Percentiles rank a stretch among this genome's conserved stretches.
These are phyloP conservation scores for Phoma sp. DNA, from an alignment of 2,329 filamentous ascomycete species.

Conservation along the genomic window DNA sequence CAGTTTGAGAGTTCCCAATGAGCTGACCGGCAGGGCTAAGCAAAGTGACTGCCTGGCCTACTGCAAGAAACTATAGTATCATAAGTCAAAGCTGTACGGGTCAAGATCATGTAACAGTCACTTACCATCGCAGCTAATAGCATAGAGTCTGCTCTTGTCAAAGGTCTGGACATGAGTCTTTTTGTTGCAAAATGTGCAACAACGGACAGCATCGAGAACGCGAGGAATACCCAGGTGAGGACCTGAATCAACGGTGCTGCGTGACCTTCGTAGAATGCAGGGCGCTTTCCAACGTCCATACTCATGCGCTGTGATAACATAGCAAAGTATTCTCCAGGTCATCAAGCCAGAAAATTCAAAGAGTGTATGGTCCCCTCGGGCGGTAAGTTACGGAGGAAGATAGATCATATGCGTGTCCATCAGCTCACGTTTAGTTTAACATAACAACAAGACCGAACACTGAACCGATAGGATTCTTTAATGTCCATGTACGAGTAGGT, in stretches of 20 bases:
- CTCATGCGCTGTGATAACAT: neutral
- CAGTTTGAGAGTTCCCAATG: neutral
- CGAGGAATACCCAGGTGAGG: neutral
- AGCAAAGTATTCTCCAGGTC: no score
- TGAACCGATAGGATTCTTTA: no score
- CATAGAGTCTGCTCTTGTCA: neutral
- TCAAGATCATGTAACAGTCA: neutral
- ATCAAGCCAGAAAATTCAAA: no score
- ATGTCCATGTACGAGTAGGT: no score
- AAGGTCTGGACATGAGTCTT: neutral
- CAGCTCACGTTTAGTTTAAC: no score
- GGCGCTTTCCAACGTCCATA: neutral
- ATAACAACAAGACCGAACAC: no score
- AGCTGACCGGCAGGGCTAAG: neutral
- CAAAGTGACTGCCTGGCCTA: neutral
- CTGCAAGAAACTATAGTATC: neutral
- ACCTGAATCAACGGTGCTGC: neutral
- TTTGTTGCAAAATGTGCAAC: neutral
- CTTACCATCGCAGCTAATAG: neutral
- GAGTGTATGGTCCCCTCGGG: no score
- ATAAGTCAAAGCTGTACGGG: no score
- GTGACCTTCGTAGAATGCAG: neutral
- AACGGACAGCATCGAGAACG: neutral
- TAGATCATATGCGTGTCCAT: no score
- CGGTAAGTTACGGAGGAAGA: no score